Base-by-base conservation (phyloP, 1,284 basidiomycete species). In the Quambalaria eucalypti region DNA sequence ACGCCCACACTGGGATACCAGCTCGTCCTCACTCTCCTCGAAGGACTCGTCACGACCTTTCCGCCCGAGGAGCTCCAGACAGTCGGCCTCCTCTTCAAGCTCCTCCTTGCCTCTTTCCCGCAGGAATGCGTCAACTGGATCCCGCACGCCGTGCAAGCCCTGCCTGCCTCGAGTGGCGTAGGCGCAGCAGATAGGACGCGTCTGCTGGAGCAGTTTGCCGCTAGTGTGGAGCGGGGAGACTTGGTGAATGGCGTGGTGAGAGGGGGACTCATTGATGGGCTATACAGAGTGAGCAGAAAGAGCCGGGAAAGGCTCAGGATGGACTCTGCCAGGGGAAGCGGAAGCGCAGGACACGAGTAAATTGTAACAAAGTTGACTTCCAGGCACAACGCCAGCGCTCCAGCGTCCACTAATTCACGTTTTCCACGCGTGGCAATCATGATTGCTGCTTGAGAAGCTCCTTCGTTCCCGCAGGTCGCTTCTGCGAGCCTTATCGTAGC, bases 51-150 rank as follows among this genome's bases (percentile, higher is more conserved):
- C 6, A 56, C 64, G 28, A 55, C 62, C 30, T 97, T 92, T 75
- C 88, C 88, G 2, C 90, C 92, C 66, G 92, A 97, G 59, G 82
- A 84, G 1, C 81, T 86, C 28, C 82, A 86, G 6, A 77, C 81
- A 44, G 85, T 91, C 30, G 83, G 90, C 44, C 84, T 85, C 1
- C 84, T 95, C 61, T 82, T 96, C 70, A 82, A 87, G 31, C 80
- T 84, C 28, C 74, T 92, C 47, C 82, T 85, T 28, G 77, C 79
- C 28, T 73, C 84, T 12, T 88, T 87, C 81, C 81, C 87, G 0
- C 74, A 80, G 6, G 83, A 87, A 69, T 76, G 92, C 51, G 77
- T 85, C 19, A 72, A 78, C 9, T 93, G 89, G 86, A 76, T 91
- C 14, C 83, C 85, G 1, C 76, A 81, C 29, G 81, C 87, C 12